These are phyloP conservation scores for Trametes cinnabarina DNA, from an alignment of 768 basidiomycete species.

Conservation along the genomic window DNA sequence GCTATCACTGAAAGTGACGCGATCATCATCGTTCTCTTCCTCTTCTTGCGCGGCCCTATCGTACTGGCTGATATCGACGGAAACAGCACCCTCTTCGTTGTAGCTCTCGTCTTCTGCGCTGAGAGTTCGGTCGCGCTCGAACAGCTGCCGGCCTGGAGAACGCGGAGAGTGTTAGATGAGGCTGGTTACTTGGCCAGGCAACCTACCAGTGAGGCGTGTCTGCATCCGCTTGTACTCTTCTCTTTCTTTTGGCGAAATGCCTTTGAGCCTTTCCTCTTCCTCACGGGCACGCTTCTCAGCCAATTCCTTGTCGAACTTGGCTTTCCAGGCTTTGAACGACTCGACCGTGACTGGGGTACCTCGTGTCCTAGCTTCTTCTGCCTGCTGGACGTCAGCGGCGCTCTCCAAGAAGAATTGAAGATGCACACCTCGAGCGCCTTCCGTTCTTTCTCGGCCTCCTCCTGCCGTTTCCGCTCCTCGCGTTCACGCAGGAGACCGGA, in stretches of 20 bases:
- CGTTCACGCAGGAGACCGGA: slow-evolving; percentile 60
- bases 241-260: slow-evolving; percentile 71
- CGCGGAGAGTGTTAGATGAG: slow-evolving; percentile 1
- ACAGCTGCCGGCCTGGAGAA: slow-evolving; percentile 82
- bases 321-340: slow-evolving; percentile 81
- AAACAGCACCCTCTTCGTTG: slow-evolving; percentile 81
- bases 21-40: slow-evolving; percentile 66
- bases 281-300: slow-evolving; percentile 56
- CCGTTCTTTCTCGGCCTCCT: slow-evolving; percentile 72
- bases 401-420: slow-evolving; percentile 8
- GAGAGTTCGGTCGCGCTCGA: slow-evolving; percentile 76
- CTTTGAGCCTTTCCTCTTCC: slow-evolving; percentile 77
- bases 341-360: slow-evolving; percentile 90
- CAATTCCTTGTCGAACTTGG: slow-evolving; percentile 70
- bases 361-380: slow-evolving; percentile 80
- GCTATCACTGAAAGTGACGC: slow-evolving; percentile 81
- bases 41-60: slow-evolving; percentile 58
- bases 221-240: slow-evolving; percentile 74
- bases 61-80: slow-evolving; percentile 89
- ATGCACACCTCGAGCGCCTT: slow-evolving; percentile 66
- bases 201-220: slow-evolving; percentile 67
- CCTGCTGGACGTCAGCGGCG: slow-evolving; percentile 45
- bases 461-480: slow-evolving; percentile 51
- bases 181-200: neutral
- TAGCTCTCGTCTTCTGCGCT: slow-evolving; percentile 72